These are phyloP conservation scores for Eimeria necatrix DNA, from an alignment of 169 alveolate genomes.

Conservation along the genomic window DNA sequence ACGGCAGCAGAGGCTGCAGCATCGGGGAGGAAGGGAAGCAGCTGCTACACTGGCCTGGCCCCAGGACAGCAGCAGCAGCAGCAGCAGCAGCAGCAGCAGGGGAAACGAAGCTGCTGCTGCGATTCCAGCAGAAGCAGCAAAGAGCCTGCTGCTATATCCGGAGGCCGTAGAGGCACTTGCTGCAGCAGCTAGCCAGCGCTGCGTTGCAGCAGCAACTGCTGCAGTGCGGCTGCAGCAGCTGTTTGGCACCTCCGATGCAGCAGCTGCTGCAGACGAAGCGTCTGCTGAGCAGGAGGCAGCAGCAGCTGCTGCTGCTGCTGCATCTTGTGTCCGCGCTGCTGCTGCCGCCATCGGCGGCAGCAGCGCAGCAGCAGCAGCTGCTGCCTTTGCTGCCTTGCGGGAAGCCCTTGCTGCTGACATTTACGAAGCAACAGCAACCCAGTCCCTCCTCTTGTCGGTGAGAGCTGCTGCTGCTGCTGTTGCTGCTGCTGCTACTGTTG, in stretches of 20 bases:
- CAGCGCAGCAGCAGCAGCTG: conserved; percentile 51
- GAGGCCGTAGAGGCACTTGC: conserved; percentile 45
- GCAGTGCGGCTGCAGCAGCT: conserved; percentile 4
- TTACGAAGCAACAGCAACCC: conserved; percentile 31
- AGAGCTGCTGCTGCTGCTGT: background rate
- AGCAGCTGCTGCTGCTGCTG: conserved; percentile 42
- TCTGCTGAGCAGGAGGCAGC: background rate
- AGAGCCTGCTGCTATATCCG: background rate
- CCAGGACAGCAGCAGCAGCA: conserved; percentile 28
- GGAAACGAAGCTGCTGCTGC: background rate
- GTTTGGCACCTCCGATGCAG: conserved; percentile 6
- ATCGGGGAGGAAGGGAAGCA: conserved; percentile 21
- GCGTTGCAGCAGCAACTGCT: conserved; percentile 27
- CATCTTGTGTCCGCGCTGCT: conserved; percentile 41
- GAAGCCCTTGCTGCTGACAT: conserved; percentile 49
- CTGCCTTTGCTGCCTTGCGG: conserved; percentile 11
- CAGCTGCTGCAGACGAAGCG: background rate
- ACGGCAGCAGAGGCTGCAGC: conserved; percentile 19
- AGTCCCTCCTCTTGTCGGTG: background rate
- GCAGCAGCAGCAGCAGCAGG: conserved; percentile 20
- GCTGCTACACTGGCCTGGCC: background rate
- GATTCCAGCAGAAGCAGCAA: background rate
- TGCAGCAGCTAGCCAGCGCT: conserved; percentile 43
- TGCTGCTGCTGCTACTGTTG: conserved; percentile 55
- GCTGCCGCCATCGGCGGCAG: background rate